Base-by-base conservation (phyloP, 202 grass and related monocot species). In the Carex sylvatica region DNA sequence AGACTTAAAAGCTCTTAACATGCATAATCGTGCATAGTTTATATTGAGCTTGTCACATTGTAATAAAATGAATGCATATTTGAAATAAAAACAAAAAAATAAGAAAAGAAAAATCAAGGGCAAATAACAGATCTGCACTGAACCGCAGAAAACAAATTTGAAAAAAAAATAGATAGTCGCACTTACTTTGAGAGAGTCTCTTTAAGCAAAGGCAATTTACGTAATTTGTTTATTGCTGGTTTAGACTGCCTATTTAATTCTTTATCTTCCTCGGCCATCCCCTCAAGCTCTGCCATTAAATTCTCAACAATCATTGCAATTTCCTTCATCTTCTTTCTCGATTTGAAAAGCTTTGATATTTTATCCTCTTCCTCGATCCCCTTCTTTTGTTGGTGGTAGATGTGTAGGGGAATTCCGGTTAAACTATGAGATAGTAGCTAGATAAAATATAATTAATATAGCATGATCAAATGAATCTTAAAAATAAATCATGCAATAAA, bases 121-220 rank as follows among this genome's bases (percentile, higher is more conserved):
- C 36, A 38, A 38, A 38, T 38, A 6, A 38, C 4, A 5, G 4
- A 36, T 36, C 4, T 28, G 4, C 0, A 38, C 22, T 66, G 10
- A 44, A 46, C 9, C 3, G 9, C 9, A 7, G 12, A 70, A 65
- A 31, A 36, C 11, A 51, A 53, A 68, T 67, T 18, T 82, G 8
- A 13, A 35, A 22, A 68, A 1, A 82, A 7, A 18, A 82, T n/a
- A 22, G n/a, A 82, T 23, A 82, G 61, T 54, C 51, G 11, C 65
- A 69, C 90, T 93, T 98, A 98, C 92, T 95, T 98, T 18, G 95
- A 98, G 18, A 98, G 90, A 81, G 89, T 92, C 56, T 98, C 92
- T 77, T 95, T 85, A 62, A 98, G 92, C 38, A 98, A 73, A 66
- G 95, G 90, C 65, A 98, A 89, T 82, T 98, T 98, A 83, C 88